These are phyloP conservation scores for Mortierella sp. DNA, from an alignment of 371 early-diverging fungal genomes.

Conservation along the genomic window DNA sequence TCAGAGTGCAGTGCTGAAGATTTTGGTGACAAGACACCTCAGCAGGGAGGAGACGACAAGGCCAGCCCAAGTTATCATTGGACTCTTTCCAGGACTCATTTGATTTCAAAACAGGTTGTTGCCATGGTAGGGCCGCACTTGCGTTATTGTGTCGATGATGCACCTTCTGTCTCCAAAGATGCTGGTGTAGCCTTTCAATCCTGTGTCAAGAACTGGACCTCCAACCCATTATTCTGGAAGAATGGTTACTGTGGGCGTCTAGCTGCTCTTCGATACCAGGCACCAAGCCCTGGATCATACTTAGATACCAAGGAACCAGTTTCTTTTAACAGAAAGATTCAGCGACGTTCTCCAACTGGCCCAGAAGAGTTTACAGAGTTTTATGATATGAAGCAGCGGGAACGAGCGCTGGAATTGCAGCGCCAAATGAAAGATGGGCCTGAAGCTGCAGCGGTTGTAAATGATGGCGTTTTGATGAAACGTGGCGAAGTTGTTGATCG, in stretches of 20 bases:
- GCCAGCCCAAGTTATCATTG: slow-evolving; percentile 24
- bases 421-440: neutral
- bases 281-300: slow-evolving; percentile 12
- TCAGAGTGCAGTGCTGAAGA: slow-evolving; percentile 43
- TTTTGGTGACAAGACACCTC: slow-evolving; percentile 30
- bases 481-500: neutral
- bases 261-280: slow-evolving; percentile 34
- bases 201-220: slow-evolving; percentile 42
- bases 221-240: slow-evolving; percentile 46
- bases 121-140: slow-evolving; percentile 47
- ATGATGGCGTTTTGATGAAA: neutral
- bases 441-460: neutral
- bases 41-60: neutral
- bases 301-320: neutral
- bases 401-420: slow-evolving; percentile 9
- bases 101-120: slow-evolving; percentile 41
- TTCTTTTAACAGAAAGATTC: neutral
- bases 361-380: slow-evolving; percentile 34
- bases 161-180: neutral
- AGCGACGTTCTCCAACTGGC: neutral
- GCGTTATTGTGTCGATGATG: slow-evolving; percentile 21
- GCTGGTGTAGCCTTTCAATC: slow-evolving; percentile 39
- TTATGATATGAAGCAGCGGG: slow-evolving; percentile 32
- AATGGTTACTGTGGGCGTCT: slow-evolving; percentile 46
- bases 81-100: slow-evolving; percentile 38